These are phyloP conservation scores for Eimeria necatrix DNA, from an alignment of 169 alveolate genomes.

Conservation along the genomic window DNA sequence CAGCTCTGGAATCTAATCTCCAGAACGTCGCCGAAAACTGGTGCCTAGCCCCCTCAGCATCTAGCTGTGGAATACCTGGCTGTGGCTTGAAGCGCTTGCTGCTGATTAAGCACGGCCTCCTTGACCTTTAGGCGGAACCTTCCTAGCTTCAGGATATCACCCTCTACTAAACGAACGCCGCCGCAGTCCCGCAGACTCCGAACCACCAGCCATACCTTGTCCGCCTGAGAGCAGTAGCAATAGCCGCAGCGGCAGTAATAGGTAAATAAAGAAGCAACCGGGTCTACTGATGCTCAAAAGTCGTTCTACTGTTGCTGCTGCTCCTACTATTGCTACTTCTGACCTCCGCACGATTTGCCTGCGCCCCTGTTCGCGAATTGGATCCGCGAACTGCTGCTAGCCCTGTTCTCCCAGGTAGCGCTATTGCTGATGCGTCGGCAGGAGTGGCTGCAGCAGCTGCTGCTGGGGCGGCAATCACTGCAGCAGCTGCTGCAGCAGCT, in stretches of 20 bases:
- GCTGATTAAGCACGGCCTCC: conserved; percentile 82
- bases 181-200: conserved; percentile 89
- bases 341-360: no score
- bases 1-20: background rate
- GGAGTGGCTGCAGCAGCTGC: background rate
- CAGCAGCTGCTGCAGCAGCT: background rate
- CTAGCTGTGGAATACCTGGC: background rate
- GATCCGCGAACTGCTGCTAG: background rate
- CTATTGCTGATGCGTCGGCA: background rate
- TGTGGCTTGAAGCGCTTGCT: conserved; percentile 78
- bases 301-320: no score
- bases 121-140: conserved; percentile 91
- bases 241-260: no score
- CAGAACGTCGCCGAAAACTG: background rate
- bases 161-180: conserved; percentile 89
- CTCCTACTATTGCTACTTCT: no score
- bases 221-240: background rate
- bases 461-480: background rate
- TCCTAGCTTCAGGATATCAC: conserved; percentile 95
- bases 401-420: background rate
- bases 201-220: conserved; percentile 92
- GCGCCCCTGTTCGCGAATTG: background rate
- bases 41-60: no score
- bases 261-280: no score
- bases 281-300: no score